Conservation (phyloP, 176 grass and related monocot genomes). For the Stipa capillata region DNA sequence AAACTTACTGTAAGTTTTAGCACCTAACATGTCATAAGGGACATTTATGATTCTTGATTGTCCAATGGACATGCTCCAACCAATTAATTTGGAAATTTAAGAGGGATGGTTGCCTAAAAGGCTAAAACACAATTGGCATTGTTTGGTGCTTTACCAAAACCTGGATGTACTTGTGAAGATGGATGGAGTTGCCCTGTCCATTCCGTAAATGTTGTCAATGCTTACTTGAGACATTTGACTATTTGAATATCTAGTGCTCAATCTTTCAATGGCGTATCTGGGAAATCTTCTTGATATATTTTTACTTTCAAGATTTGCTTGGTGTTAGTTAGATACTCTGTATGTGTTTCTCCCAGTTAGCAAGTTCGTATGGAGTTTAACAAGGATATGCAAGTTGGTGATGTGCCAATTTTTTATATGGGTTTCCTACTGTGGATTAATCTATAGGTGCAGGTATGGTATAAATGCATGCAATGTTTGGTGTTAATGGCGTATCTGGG, state of each 20-base stretch:
- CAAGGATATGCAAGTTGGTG: neutral
- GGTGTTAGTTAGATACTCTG: neutral
- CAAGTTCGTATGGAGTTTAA: neutral
- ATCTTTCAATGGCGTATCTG: neutral
- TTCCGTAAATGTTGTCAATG: neutral
- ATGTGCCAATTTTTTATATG: neutral
- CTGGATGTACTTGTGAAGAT: neutral
- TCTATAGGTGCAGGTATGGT: no score
- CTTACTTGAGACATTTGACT: neutral
- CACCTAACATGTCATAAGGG: neutral
- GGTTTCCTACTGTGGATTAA: neutral
- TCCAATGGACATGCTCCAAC: neutral
- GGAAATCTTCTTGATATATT: neutral
- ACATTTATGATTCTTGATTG: neutral
- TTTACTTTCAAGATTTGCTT: neutral
- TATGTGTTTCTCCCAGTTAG: neutral
- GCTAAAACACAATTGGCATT: neutral
- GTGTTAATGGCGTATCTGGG: no score
- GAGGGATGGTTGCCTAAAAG: neutral
- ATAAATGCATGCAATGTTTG: neutral
- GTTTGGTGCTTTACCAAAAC: neutral
- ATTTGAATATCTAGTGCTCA: neutral
- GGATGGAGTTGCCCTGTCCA: neutral
- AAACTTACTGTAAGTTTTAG: neutral
- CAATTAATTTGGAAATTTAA: neutral